Conservation (phyloP, 78 protist genomes). For the Creolimax fragrantissima region DNA sequence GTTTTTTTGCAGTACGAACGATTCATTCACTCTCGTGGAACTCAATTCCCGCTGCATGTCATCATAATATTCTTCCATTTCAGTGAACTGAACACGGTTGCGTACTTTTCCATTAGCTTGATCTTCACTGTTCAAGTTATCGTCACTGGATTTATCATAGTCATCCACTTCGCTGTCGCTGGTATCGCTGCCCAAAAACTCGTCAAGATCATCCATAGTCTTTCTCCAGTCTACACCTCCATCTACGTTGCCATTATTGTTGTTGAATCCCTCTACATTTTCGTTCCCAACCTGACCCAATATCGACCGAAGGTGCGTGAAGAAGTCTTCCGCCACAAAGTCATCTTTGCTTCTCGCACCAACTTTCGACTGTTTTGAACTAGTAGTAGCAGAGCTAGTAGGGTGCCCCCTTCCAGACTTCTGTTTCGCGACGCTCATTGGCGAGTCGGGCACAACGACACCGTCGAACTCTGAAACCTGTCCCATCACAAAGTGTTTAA, state of each 20-base stretch:
- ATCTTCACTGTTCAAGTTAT: background rate
- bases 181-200: background rate
- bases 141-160: background rate
- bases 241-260: no score
- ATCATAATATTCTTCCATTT: background rate
- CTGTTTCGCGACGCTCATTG: background rate
- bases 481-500: background rate
- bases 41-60: background rate
- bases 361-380: background rate
- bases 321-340: background rate
- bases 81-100: background rate
- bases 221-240: background rate
- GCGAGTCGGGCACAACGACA: background rate
- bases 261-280: no score
- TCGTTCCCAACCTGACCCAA: background rate
- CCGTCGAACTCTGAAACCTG: background rate
- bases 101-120: background rate
- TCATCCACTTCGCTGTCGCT: background rate
- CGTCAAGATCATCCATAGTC: background rate
- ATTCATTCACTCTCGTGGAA: background rate
- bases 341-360: background rate
- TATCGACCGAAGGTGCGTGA: background rate
- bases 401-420: background rate
- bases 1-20: background rate
- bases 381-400: background rate